Evolutionary conservation across 2,329 filamentous ascomycete genomes (phyloP), one percentile per base, ranked within the genome.

Genomic region (Sarocladium brachiariae): DNA sequence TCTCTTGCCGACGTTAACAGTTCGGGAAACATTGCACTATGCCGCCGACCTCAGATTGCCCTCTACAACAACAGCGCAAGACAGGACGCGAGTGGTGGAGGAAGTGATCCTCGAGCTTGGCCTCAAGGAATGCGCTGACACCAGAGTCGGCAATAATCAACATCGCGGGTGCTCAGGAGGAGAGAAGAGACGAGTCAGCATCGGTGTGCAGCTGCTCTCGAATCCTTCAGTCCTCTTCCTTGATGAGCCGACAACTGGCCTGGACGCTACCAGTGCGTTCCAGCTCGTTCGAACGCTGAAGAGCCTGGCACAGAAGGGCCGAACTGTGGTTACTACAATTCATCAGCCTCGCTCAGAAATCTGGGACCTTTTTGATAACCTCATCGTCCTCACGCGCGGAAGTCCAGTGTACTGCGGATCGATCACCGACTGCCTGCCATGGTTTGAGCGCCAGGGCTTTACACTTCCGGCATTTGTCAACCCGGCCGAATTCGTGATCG

Each of bases 321-420:
- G 86, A 21, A 90, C 85, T 0, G 74, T 90, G 50, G 77, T 90
- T 13, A 83, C 83, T 0, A 89, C 85, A 0, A 87, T 91, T 31
- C 87, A 91, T 61, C 84, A 89, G 55, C 87, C 87, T 18, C 75
- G 87, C 18, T 89, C 85, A 0, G 87, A 90, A 62, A 90, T 91
- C 13, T 91, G 86, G 86, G 76, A 80, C 27, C 73, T 89, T 14
- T 87, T 91, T 59, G 86, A 90, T 62, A 81, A 82, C 52, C 71
- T 90, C 7, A 71, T 89, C 9, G 72, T 91, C 11, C 64, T 91
- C 2, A 82, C 84, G 2, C 77, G 74, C 57, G 87, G 87, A 0
- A 78, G 76, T 30, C 80, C 83, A 0, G 77, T 89, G 0, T 91
- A 85, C 58, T 83, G 82, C 19, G 87, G 86, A 0, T 67, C 71